Base-by-base conservation (phyloP, 2,329 filamentous ascomycete genomes). In the Massarina eburnea region DNA sequence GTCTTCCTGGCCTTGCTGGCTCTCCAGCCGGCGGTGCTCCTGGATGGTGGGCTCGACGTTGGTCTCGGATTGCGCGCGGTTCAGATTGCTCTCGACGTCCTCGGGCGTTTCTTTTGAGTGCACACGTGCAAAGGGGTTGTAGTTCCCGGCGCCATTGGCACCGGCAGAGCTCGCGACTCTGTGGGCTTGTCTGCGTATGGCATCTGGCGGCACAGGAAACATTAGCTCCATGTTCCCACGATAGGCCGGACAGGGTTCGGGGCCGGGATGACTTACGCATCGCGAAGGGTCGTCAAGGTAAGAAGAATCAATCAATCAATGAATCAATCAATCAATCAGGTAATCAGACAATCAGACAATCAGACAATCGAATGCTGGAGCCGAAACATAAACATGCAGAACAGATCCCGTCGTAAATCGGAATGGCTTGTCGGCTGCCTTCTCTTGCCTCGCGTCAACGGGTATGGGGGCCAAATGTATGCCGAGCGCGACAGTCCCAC, bases 121-220 rank as follows among this genome's bases (percentile, higher is more conserved):
- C 32, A 51, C 48, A 22, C 65, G 51, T 17, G 67, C 64, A 33
- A 69, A 70, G 1, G 66, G 66, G 24, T 71, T 69, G 55, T 62
- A 67, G 38, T 67, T 67, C 26, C 52, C 26, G 9, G 51, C 36
- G 14, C 61, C 60, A 44, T 58, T 56, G 5, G 54, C 49, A 21
- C 51, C 52, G 5, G 51, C 49, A 15, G 49, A 52, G 39, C 64
- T 68, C n/a, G 68, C 68, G 35, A 61, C 55, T 43, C 65, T 64
- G 57, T 67, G 59, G 43, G 68, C 68, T 43, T 68, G 59, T 32
- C 58, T 64, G 46, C 66, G 61, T 56, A 71, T 62, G 15, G 64
- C 41, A 40, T 71, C 68, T 71, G 24, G 15, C n/a, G n/a, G n/a
- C n/a, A n/a, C n/a, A n/a, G 24, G 7, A 44, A 56, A 24, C 52